Conservation (phyloP, 1,284 basidiomycete genomes). For the Rhodotorula mucilaginosa region DNA sequence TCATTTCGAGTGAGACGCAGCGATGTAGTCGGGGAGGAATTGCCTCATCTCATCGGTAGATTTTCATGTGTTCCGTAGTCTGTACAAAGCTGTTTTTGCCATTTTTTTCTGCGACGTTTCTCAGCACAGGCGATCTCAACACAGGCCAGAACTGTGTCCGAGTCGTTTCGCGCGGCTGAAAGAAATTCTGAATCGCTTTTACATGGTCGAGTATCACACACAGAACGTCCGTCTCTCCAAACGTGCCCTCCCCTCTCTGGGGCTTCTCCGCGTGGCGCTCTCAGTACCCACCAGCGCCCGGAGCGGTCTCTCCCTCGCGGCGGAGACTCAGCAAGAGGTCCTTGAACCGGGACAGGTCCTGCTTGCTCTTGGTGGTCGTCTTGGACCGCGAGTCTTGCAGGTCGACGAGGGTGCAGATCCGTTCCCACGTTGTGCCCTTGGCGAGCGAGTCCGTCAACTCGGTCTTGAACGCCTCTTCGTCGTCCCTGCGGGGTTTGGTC, state of each 20-base stretch:
- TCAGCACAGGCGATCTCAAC: too few species aligned
- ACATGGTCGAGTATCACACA: too few species aligned
- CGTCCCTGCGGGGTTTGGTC: slow-evolving; percentile 60
- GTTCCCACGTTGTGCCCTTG: slow-evolving; percentile 91
- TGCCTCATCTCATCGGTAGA: too few species aligned
- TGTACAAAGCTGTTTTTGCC: too few species aligned
- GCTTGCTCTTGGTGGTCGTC: slow-evolving; percentile 87
- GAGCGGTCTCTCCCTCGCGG: slow-evolving; percentile 83
- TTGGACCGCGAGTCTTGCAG: slow-evolving; percentile 94
- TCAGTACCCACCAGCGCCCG: slow-evolving; percentile 85
- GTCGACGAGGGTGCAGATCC: slow-evolving; percentile 82
- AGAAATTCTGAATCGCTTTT: too few species aligned
- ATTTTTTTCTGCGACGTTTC: too few species aligned
- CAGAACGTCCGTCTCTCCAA: too few species aligned
- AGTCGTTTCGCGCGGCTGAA: too few species aligned
- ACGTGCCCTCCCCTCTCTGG: too few species aligned
- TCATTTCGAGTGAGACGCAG: not conserved
- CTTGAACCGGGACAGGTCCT: slow-evolving; percentile 85
- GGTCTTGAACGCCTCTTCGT: slow-evolving; percentile 77
- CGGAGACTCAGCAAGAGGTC: slow-evolving; percentile 81
- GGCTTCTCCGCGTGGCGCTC: not conserved
- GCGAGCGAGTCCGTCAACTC: slow-evolving; percentile 73
- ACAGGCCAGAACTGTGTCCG: too few species aligned
- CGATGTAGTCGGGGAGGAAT: too few species aligned
- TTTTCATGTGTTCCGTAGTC: too few species aligned